Evolutionary conservation across 2,329 filamentous ascomycete genomes (phyloP).

Genomic region (Tolypocladium inflatum): DNA sequence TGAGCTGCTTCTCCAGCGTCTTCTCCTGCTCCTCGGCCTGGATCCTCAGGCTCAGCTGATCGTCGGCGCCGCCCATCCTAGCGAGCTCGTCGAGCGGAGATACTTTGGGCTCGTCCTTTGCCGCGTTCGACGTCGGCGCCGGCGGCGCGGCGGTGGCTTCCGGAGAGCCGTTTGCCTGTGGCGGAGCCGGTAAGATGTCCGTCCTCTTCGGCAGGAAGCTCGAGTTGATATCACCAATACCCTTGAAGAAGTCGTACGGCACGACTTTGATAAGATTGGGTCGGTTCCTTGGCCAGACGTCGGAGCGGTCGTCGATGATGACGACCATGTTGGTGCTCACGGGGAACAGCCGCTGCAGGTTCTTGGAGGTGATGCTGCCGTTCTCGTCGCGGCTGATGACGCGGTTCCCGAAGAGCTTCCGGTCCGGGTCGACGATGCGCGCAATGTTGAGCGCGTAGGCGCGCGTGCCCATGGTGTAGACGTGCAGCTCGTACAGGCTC

Average conservation of each 20-base stretch:
- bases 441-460: slow-evolving; percentile 93
- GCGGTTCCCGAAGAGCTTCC: slow-evolving; percentile 83
- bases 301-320: slow-evolving; percentile 93
- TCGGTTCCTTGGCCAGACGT: slow-evolving; percentile 88
- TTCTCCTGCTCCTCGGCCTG: slow-evolving; percentile 83
- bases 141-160: slow-evolving; percentile 28
- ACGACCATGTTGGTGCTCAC: slow-evolving; percentile 99
- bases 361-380: slow-evolving; percentile 85
- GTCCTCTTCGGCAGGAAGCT: slow-evolving; percentile 82
- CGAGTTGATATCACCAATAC: slow-evolving; percentile 97
- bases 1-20: slow-evolving; percentile 77
- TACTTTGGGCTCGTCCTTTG: slow-evolving; percentile 13
- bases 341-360: slow-evolving; percentile 81
- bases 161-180: slow-evolving; percentile 14
- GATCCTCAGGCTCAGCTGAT: slow-evolving; percentile 57
- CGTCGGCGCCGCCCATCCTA: slow-evolving; percentile 64
- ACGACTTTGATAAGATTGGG: slow-evolving; percentile 90
- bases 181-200: slow-evolving; percentile 32
- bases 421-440: slow-evolving; percentile 82
- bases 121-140: slow-evolving; percentile 43
- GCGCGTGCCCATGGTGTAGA: slow-evolving; percentile 98
- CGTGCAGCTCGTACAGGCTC: slow-evolving; percentile 84
- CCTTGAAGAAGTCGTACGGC: slow-evolving; percentile 96
- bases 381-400: slow-evolving; percentile 97
- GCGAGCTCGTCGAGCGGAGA: slow-evolving; percentile 63